Evolutionary conservation across 306 rosid species (phyloP), one percentile per base, ranked within the genome.

Genomic region (Pterocarpus santalinus): DNA sequence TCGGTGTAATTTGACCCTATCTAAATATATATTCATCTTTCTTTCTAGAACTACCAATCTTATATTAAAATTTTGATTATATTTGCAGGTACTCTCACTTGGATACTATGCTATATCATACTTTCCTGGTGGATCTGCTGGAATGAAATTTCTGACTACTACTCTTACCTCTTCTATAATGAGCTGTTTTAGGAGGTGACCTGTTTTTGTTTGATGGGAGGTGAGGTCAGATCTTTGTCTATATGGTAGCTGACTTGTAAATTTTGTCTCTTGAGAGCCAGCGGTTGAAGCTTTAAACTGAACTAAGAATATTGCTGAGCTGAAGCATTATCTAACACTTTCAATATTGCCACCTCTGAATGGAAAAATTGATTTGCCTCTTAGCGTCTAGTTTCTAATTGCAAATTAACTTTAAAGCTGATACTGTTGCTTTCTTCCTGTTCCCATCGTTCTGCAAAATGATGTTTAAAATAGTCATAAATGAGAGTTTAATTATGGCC

Each of bases 81-180:
- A 63, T 65, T 76, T 83, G 78, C 92, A 94, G 99, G 99, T 96
- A 87, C 85, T 96, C 72, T 89, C 98, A 30, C 97, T 96, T 69
- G 88, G 91, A 69, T 93, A 96, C 88, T 96, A 94, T 78, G 97
- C 97, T 63, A 84, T 96, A 80, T 96, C 99, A 47, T 96, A 96
- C 84, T 96, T 96, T 76, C 99, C 98, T 22, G 99, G 99, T 65
- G 99, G 99, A 84, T 90, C 98, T 73, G 88, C 97, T 66, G 98
- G 99, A 76, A 82, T 96, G 92, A 96, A 87, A 88, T 96, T 93
- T 82, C 87, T 96, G 65, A 81, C 97, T 77, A 93, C 99, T 13
- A 91, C 95, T 53, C 84, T 92, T 82, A 86, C 91, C 53, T 90
- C 98, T 49, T 88, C 98, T 10, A 73, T 96, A 66, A 73, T 90